These are phyloP conservation scores for Umbelopsis vinacea DNA, from an alignment of 192 early-diverging fungal genomes.

Conservation along the genomic window DNA sequence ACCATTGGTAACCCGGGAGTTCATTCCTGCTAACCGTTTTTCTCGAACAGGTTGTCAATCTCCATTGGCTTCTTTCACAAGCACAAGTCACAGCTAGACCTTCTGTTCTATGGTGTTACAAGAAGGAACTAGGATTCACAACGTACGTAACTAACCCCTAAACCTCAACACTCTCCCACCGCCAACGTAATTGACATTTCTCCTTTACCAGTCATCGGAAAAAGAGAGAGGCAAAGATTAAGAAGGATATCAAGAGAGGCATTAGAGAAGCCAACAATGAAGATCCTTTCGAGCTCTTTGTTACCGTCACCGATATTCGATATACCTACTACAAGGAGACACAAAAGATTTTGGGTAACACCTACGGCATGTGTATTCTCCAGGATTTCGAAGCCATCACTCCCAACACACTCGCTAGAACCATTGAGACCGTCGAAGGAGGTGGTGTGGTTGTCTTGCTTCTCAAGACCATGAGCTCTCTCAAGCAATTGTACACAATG, in stretches of 20 bases:
- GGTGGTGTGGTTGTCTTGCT: slow-evolving; percentile 94
- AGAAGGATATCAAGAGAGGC: slow-evolving; percentile 91
- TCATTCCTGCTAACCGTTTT: background rate
- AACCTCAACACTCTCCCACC: background rate
- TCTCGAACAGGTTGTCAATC: slow-evolving; percentile 80
- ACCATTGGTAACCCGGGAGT: background rate
- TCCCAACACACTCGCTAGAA: slow-evolving; percentile 94
- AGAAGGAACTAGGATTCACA: slow-evolving; percentile 96
- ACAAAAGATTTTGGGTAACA: slow-evolving; percentile 97
- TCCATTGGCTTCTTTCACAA: slow-evolving; percentile 96
- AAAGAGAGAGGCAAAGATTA: slow-evolving; percentile 96
- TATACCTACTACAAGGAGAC: slow-evolving; percentile 99
- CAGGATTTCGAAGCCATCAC: slow-evolving; percentile 99
- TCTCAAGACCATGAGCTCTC: slow-evolving; percentile 92
- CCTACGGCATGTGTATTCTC: slow-evolving; percentile 98
- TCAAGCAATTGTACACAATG: slow-evolving; percentile 98
- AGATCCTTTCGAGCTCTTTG: slow-evolving; percentile 99
- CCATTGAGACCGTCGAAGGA: slow-evolving; percentile 98
- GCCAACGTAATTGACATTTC: background rate
- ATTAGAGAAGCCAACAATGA: slow-evolving; percentile 90
- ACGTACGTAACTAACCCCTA: slow-evolving; percentile 49
- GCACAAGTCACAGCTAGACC: slow-evolving; percentile 88
- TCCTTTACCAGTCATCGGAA: slow-evolving; percentile 82
- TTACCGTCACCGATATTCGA: slow-evolving; percentile 92
- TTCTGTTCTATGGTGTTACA: slow-evolving; percentile 99